Conservation (phyloP, 2,329 filamentous ascomycete species). For the Domatiomyces globalis region DNA sequence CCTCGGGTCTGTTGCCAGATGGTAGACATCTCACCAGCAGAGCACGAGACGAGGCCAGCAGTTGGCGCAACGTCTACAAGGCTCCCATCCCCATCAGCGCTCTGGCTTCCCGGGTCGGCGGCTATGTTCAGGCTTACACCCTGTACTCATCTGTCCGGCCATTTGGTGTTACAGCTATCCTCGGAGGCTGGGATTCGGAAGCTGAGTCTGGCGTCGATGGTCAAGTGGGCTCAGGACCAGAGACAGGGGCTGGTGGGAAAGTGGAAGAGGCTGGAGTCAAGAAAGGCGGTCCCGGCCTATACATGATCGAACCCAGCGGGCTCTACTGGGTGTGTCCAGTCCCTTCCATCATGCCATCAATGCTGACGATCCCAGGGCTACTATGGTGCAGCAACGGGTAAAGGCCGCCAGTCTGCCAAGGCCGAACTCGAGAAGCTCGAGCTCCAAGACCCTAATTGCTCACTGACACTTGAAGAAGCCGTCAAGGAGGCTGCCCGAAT, state of each 20-base stretch:
- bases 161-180: constrained; percentile 88
- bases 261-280: constrained; percentile 43
- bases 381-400: constrained; percentile 93
- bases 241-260: constrained; percentile 71
- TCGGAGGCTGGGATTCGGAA: constrained; percentile 88
- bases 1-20: constrained; percentile 86
- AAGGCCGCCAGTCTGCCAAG: constrained; percentile 92
- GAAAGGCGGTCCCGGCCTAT: constrained; percentile 81
- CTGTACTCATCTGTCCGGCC: constrained; percentile 93
- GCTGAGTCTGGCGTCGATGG: constrained; percentile 74
- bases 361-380: constrained; percentile 48
- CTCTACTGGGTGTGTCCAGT: constrained; percentile 61
- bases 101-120: constrained; percentile 82
- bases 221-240: constrained; percentile 71
- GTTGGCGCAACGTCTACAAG: constrained; percentile 90
- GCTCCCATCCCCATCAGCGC: constrained; percentile 78
- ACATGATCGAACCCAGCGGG: constrained; percentile 98
- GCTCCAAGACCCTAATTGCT: constrained; percentile 51
- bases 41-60: constrained; percentile 81
- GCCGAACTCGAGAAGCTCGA: constrained; percentile 97
- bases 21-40: constrained; percentile 89
- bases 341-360: not conserved
- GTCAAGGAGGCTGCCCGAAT: constrained; percentile 95
- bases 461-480: constrained; percentile 66
- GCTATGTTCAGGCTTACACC: constrained; percentile 93